Conservation (phyloP, 2,329 filamentous ascomycete genomes). For the Ophiosphaerella korrae region DNA sequence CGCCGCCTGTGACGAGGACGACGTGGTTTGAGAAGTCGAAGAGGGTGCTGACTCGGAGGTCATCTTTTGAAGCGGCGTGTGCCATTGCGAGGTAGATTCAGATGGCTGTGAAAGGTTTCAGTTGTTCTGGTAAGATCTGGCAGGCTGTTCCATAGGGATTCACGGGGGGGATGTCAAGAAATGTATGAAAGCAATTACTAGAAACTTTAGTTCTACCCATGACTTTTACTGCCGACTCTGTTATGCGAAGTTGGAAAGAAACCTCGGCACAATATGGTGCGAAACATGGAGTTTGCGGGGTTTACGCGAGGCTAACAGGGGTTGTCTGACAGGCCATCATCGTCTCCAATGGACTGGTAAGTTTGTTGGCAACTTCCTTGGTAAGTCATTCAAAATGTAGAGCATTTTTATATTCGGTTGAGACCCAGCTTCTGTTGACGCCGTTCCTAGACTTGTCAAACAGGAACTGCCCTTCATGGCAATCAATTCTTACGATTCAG, state of each 20-base stretch:
- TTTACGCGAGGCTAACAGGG: background rate
- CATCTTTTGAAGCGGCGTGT: slow-evolving; percentile 37
- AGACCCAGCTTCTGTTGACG: too few species aligned
- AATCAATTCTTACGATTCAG: too few species aligned
- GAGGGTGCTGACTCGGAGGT: slow-evolving; percentile 41
- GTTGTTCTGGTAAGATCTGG: background rate
- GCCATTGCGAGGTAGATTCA: slow-evolving; percentile 24
- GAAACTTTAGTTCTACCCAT: slow-evolving; percentile 9
- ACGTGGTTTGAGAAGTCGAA: slow-evolving; percentile 47
- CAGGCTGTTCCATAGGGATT: background rate
- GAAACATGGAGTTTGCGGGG: slow-evolving; percentile 5
- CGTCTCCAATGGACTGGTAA: too few species aligned
- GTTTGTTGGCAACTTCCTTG: too few species aligned
- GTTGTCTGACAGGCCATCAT: too few species aligned
- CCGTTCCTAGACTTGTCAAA: too few species aligned
- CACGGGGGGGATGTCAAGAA: background rate
- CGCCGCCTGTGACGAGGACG: slow-evolving; percentile 58
- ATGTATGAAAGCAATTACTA: background rate
- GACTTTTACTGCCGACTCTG: slow-evolving; percentile 18
- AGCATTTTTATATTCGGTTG: too few species aligned
- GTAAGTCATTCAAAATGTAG: too few species aligned
- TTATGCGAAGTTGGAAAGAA: slow-evolving; percentile 14
- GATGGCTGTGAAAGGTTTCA: background rate
- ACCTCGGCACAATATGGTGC: slow-evolving; percentile 20
- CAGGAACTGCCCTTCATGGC: too few species aligned